These are phyloP conservation scores for Lactarius tabidus DNA, from an alignment of 768 basidiomycete genomes.

Conservation along the genomic window DNA sequence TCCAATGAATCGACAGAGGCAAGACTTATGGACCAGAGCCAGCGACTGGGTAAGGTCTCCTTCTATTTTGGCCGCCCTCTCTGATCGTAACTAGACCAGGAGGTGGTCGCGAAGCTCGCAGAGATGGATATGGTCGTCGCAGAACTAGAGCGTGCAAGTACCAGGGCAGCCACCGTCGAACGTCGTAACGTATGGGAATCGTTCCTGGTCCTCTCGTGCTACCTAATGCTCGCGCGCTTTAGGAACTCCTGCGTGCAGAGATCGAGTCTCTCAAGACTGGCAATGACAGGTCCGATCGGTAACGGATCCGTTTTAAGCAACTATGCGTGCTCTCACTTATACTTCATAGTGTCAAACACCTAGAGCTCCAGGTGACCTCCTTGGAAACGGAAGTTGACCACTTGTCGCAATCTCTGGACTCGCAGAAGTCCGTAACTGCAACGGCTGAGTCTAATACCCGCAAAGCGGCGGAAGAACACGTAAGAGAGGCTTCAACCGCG, in stretches of 20 bases:
- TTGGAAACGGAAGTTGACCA: conserved; percentile 74
- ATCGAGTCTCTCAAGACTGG: conserved; percentile 88
- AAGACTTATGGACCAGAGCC: conserved; percentile 84
- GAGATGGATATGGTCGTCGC: conserved; percentile 95
- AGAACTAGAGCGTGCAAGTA: conserved; percentile 93
- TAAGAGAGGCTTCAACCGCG: conserved; percentile 56
- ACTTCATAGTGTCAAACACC: conserved; percentile 52
- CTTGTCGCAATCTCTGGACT: conserved; percentile 60
- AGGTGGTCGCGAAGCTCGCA: conserved; percentile 82
- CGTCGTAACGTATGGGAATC: conserved; percentile 69
- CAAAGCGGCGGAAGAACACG: conserved; percentile 57
- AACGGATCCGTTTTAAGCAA: conserved; percentile 1
- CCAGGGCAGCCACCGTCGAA: conserved; percentile 87
- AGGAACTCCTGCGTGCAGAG: conserved; percentile 95
- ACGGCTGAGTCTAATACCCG: conserved; percentile 45
- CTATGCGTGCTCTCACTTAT: conserved; percentile 6
- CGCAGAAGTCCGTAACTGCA: conserved; percentile 48
- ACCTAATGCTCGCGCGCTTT: conserved; percentile 9
- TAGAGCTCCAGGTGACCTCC: conserved; percentile 70
- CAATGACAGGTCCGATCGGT: conserved; percentile 67
- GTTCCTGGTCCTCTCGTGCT: neutral
- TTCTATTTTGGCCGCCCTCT: neutral
- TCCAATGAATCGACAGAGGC: conserved; percentile 94
- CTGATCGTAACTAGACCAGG: conserved; percentile 60
- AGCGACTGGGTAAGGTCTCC: conserved; percentile 67